Base-by-base conservation (phyloP, 2,329 filamentous ascomycete genomes). In the Colletotrichum viniferum region DNA sequence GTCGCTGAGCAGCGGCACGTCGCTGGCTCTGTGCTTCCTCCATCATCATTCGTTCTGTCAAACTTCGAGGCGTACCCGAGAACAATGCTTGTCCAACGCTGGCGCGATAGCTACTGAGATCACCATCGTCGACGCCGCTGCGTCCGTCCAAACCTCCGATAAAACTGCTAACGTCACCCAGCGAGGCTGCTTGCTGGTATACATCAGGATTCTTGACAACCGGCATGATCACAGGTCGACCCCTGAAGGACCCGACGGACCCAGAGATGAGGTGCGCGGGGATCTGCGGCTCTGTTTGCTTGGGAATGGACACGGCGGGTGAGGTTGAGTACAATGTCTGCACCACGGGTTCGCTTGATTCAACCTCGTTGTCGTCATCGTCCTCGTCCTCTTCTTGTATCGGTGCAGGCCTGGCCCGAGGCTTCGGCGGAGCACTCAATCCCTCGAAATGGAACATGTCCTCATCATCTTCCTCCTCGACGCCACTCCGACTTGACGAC, bases 171-270 rank as follows among this genome's bases (percentile, higher is more conserved):
- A 90, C 82, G 21, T 88, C 84, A 48, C 88, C 88, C 66, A 90
- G 81, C 13, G 86, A 86, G 13, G 85, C 86, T 4, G 88, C 88
- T 77, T 85, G 84, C 28, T 86, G 87, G 72, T 89, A 86, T 2
- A 91, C 69, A 26, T 88, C 85, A 10, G 87, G 85, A 64, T 88
- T 85, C 63, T 85, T 86, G 61, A 91, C 86, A 16, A 91, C 84
- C 3, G 88, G 86, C 83, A 91, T 89, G 43, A 86, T 84, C 63
- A 92, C 87, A 16, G 89, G 85, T 24, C 85, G 85, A 58, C 89
- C 89, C 78, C 87, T 89, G 78, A 90, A 90, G n/a, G 89, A 91
- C 4, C 89, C 89, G 16, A 89, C 80, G 8, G 87, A 88, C 21
- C 85, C 85, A 26, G 84, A 70, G 36, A 76, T 75, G 12, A 78